A percentile compares a stretch with the other conserved stretches of the same genome.
phyloP scores from a whole-genome alignment of 1,284 basidiomycete species.

The Irpex sp. region DNA sequence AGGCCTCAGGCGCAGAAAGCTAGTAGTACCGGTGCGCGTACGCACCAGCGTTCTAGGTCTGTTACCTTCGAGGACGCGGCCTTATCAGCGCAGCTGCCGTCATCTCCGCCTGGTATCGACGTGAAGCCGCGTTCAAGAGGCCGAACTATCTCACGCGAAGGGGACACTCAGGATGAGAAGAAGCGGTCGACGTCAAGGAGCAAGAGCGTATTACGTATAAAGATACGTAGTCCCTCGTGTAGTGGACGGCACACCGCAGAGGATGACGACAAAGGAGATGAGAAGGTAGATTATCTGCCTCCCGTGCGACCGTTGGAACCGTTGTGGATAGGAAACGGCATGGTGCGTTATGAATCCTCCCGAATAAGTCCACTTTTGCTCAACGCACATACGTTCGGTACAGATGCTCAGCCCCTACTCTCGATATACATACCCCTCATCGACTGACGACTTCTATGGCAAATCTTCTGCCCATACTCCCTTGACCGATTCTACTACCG shows the following conservation, averaged over 20 bases:
- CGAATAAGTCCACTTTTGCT: neutral
- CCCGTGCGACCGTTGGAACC: neutral
- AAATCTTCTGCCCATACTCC: neutral
- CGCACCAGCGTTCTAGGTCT: neutral
- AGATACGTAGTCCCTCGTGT: neutral
- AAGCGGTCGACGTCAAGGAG: neutral
- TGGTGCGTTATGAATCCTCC: neutral
- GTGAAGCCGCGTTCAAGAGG: neutral
- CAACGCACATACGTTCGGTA: neutral
- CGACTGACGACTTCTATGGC: neutral
- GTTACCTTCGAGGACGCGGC: neutral
- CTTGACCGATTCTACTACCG: slow-evolving; percentile 1
- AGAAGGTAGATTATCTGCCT: neutral
- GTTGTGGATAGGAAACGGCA: neutral
- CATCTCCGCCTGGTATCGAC: neutral
- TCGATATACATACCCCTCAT: neutral
- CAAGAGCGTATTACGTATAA: neutral
- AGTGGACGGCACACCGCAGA: neutral
- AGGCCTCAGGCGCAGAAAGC: neutral
- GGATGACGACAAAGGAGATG: neutral
- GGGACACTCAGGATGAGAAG: neutral
- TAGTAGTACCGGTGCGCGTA: neutral
- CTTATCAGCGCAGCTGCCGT: neutral
- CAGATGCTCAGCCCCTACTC: neutral
- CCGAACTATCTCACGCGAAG: neutral